These are phyloP conservation scores for Ettlia oleoabundans DNA, from an alignment of 139 green algal genomes.

Conservation along the genomic window DNA sequence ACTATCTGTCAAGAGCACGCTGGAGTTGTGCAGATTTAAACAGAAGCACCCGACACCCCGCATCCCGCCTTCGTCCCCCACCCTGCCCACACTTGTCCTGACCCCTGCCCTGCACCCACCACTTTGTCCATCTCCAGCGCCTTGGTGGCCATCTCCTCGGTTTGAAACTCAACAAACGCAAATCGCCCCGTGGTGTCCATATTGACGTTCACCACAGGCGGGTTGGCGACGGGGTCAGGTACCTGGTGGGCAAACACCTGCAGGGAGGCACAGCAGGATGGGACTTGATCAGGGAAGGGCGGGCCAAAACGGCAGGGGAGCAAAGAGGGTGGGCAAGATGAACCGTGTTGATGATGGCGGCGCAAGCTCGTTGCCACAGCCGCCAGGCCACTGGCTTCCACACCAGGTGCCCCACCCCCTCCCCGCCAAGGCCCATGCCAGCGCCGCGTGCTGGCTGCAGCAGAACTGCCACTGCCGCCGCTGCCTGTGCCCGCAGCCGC, in stretches of 20 bases:
- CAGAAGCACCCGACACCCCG: no score
- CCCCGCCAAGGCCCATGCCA: no score
- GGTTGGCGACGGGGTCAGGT: slow-evolving; percentile 70
- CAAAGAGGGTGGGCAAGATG: neutral
- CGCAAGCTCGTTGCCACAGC: no score
- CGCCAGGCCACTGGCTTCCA: no score
- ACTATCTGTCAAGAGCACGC: no score
- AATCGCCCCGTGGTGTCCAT: slow-evolving; percentile 75
- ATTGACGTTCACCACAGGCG: slow-evolving; percentile 70
- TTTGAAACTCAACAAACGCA: slow-evolving; percentile 90
- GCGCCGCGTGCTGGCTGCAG: no score
- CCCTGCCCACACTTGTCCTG: neutral
- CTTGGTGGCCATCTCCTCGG: slow-evolving; percentile 75
- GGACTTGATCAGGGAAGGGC: neutral
- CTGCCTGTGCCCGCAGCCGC: neutral
- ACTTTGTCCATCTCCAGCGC: slow-evolving; percentile 87
- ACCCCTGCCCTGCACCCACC: slow-evolving; percentile 54
- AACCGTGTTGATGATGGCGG: no score
- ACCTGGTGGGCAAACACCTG: slow-evolving; percentile 58
- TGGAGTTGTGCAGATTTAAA: neutral
- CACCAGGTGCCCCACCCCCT: no score
- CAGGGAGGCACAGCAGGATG: neutral
- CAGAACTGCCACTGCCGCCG: neutral
- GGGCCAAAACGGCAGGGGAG: neutral
- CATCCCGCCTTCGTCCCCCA: neutral